Evolutionary conservation across 768 basidiomycete species (phyloP).

Genomic region (Cyclocybe cylindracea): DNA sequence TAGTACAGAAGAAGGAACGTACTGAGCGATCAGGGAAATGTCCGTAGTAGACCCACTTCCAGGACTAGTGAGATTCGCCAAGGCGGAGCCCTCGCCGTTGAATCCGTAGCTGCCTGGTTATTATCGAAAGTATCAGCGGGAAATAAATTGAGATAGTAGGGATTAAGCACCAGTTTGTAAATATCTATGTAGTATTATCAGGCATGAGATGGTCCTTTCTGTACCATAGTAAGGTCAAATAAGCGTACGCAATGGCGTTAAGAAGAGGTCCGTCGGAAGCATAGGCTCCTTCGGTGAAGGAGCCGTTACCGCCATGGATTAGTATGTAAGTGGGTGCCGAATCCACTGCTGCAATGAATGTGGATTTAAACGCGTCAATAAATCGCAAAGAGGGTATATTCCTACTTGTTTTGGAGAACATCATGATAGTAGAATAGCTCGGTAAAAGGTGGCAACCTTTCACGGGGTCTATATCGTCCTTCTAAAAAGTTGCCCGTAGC

Average conservation of each 20-base stretch:
- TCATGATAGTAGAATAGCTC: too few species aligned
- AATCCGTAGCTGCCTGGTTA: constrained; percentile 26
- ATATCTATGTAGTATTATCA: too few species aligned
- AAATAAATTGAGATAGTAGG: background rate
- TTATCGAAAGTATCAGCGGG: constrained; percentile 7
- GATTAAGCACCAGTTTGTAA: constrained; percentile 28
- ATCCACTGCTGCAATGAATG: too few species aligned
- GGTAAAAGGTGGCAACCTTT: too few species aligned
- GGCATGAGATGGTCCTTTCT: too few species aligned
- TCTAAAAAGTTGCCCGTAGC: too few species aligned
- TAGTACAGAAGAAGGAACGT: constrained; percentile 7
- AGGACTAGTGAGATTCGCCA: constrained; percentile 21
- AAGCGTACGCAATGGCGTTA: constrained; percentile 40
- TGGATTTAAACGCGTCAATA: too few species aligned
- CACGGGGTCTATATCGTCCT: too few species aligned
- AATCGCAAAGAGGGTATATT: too few species aligned
- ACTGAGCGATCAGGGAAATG: constrained; percentile 39
- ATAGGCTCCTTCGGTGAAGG: constrained; percentile 13
- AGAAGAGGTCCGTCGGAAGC: constrained; percentile 21
- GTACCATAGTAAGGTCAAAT: too few species aligned
- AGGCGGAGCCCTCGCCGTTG: constrained; percentile 26
- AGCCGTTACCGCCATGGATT: constrained; percentile 24
- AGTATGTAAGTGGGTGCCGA: too few species aligned
- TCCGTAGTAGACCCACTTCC: constrained; percentile 17
- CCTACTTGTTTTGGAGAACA: too few species aligned